These are phyloP conservation scores for Botrytis fragariae DNA, from an alignment of 2,329 filamentous ascomycete genomes.

Conservation along the genomic window DNA sequence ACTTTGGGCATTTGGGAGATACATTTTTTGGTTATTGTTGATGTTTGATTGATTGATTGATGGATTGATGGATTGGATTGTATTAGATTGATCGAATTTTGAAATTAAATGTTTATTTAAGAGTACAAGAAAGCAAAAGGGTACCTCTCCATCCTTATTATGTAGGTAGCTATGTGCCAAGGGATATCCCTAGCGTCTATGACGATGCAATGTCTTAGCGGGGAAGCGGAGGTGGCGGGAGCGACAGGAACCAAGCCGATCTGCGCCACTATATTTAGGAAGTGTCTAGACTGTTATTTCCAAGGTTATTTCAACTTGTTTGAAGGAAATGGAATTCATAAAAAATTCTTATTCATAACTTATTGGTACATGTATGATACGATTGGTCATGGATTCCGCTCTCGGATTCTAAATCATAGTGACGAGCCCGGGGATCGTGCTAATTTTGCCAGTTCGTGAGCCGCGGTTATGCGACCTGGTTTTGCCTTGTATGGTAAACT, in stretches of 20 bases:
- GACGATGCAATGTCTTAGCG: slow-evolving; percentile 1
- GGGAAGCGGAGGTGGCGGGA: slow-evolving; percentile 8
- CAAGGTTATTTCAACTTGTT: neutral
- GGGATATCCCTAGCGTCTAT: neutral
- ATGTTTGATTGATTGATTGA: neutral
- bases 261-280: neutral
- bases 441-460: neutral
- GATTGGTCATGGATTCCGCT: neutral
- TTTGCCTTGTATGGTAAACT: neutral
- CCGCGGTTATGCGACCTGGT: neutral
- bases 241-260: neutral
- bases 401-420: neutral
- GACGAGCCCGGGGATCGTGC: neutral
- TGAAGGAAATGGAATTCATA: neutral
- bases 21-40: slow-evolving; percentile 26
- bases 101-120: too few relatives aligned
- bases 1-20: slow-evolving; percentile 31
- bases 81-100: neutral
- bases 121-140: neutral
- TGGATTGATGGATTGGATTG: neutral
- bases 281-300: neutral
- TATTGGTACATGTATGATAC: neutral
- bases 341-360: neutral
- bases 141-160: neutral
- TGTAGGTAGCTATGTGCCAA: neutral